Base-by-base conservation (phyloP, 306 rosid species). In the Cyamopsis tetragonoloba region DNA sequence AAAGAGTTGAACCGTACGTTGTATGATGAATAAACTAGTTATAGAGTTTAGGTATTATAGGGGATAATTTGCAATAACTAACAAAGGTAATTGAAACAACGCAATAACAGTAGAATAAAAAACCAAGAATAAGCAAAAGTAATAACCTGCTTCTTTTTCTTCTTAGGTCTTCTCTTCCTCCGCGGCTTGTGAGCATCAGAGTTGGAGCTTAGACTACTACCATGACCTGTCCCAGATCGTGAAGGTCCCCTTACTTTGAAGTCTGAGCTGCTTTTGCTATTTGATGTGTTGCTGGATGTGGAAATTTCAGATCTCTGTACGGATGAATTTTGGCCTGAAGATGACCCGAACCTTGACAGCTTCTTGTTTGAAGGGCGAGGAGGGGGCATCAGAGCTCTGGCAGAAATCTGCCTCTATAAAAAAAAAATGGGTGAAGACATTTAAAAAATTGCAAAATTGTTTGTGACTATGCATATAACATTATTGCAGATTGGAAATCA, bases 341-440 rank as follows among this genome's bases (percentile, higher is more conserved):
- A 87, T 13, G 99, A 87, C 56, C 90, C 92, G 57, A 83, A 80
- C 71, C 87, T 87, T 63, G 91, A 69, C 60, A 61, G 23, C 39
- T 71, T 71, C 61, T 74, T 84, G 76, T 76, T 83, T 64, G 91
- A 76, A 35, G 95, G 87, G 46, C 89, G 86, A 55, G 99, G 99
- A 54, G 99, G 99, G 3, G 99, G 97, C 97, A 93, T 90, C 76
- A 93, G 83, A 72, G 86, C 95, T 83, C 95, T 88, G 57, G 96
- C 97, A 67, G 97, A 93, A 68, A 84, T 83, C 86, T 84, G 96
- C 82, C 87, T 87, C 97, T 88, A 80, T 51, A 81, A 44, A 35
- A 83, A 77, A 81, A 44, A 35, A 83, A 77, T 13, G 76, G 58
- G 62, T 27, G 4, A 70, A 70, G 62, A 74, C 24, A 38, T 65